Conservation (phyloP, 495 filamentous ascomycete genomes). For the Penicillium robsamsonii region DNA sequence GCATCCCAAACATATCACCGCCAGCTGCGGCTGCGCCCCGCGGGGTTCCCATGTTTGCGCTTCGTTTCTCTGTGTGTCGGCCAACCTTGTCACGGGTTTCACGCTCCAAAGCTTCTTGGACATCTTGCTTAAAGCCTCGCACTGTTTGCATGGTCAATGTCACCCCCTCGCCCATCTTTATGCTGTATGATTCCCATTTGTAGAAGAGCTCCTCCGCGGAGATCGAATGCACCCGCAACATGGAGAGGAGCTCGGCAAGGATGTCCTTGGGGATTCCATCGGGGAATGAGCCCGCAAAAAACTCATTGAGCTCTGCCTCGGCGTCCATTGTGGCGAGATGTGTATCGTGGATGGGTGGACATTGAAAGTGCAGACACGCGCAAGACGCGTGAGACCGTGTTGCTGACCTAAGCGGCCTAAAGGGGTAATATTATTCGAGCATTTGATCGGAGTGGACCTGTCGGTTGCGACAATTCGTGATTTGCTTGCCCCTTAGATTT, state of each 20-base stretch:
- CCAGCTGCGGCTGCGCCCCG: conserved; percentile 52
- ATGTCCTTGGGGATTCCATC: conserved; percentile 67
- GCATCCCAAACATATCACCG: conserved; percentile 81
- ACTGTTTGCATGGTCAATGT: conserved; percentile 66
- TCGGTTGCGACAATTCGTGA: conserved; percentile 8
- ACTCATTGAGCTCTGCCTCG: conserved; percentile 61
- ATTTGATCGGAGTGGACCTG: conserved; percentile 11
- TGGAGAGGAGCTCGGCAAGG: conserved; percentile 73
- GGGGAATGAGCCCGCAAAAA: conserved; percentile 56
- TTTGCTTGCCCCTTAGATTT: not conserved
- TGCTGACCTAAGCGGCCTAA: conserved; percentile 24
- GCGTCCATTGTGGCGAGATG: conserved; percentile 25
- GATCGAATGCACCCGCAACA: conserved; percentile 76
- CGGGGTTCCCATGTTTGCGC: conserved; percentile 58
- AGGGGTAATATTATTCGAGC: conserved; percentile 22
- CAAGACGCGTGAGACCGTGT: conserved; percentile 22
- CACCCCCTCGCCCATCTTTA: conserved; percentile 85
- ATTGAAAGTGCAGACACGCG: conserved; percentile 12
- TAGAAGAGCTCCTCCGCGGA: conserved; percentile 80
- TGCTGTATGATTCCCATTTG: conserved; percentile 97
- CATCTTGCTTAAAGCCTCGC: conserved; percentile 76
- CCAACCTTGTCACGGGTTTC: conserved; percentile 59
- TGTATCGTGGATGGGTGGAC: conserved; percentile 11
- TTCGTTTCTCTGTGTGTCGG: conserved; percentile 61
- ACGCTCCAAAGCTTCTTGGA: conserved; percentile 80